phyloP scores from a whole-genome alignment of 306 rosid genomes.

The Castanea mollissima region DNA sequence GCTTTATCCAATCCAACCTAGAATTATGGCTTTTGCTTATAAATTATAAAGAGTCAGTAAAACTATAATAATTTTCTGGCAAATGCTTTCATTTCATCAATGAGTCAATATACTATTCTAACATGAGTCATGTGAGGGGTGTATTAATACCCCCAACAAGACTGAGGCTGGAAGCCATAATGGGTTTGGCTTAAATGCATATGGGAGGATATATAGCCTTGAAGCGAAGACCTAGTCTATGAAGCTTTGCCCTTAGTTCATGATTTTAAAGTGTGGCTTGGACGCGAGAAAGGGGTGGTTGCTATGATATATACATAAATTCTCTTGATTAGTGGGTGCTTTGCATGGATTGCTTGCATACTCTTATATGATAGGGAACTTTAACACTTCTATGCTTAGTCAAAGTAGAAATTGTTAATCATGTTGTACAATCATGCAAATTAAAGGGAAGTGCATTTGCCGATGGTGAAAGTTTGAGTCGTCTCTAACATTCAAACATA shows the following conservation, averaged over 20 bases:
- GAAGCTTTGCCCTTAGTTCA: background rate
- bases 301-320: background rate
- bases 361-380: too few species aligned
- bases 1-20: constrained; percentile 32
- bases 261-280: background rate
- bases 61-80: constrained; percentile 35
- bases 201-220: background rate
- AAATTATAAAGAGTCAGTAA: constrained; percentile 27
- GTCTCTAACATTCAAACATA: background rate
- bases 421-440: too few species aligned
- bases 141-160: constrained; percentile 26
- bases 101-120: constrained; percentile 18
- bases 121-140: constrained; percentile 31
- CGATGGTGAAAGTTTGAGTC: background rate
- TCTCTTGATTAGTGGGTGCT: too few species aligned
- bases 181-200: constrained; percentile 23
- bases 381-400: too few species aligned
- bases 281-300: background rate
- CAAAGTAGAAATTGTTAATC: background rate
- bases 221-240: constrained; percentile 3
- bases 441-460: too few species aligned
- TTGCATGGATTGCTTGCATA: too few species aligned
- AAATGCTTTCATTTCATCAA: constrained; percentile 33
- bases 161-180: constrained; percentile 11
- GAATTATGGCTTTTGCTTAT: constrained; percentile 53